Base-by-base conservation (phyloP, 768 basidiomycete species). In the Phylloporus rhodoxanthus region DNA sequence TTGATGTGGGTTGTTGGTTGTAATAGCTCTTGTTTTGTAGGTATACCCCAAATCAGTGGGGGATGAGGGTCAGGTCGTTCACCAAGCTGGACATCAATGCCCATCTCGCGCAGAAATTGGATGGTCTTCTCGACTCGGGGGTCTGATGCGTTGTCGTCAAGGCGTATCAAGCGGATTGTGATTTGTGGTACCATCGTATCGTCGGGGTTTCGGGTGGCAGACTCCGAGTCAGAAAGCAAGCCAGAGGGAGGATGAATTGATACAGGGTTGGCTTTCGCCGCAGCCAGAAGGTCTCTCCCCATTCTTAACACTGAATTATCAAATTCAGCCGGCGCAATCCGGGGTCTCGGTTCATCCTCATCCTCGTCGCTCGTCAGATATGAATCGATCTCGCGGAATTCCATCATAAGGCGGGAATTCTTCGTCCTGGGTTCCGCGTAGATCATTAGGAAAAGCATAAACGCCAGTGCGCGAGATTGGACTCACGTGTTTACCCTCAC, bases 401-500 rank as follows among this genome's bases (percentile, higher is more conserved):
- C 91, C 28, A 84, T 77, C 5, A 86, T 67, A 25, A 95, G 71
- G 2, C 87, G 81, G 4, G 81, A 73, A 52, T 88, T 87, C 59
- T 86, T 92, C 9, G 85, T 79, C 9, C 90, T 93, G 57, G 23
- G 30, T 30, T 7, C n/a, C 10, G 43, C 56, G 39, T 32, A 11
- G 7, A 20, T 29, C 7, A 47, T 23, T 42, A 26, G 25, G 26
- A 6, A 43, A 30, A 20, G 8, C n/a, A 34, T 5, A 15, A 33
- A 15, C n/a, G 8, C 15, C 28, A 20, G 19, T 20, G n/a, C n/a
- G 17, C 21, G 43, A 46, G 17, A 36, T 19, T 11, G 42, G 26
- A 79, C 85, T 62, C 61, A 91, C 91, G 91, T 92, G 68, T 92
- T 93, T 30, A 93, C 78, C 57, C 90, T 78, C 34, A 90, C 82